Evolutionary conservation across 1,284 basidiomycete genomes (phyloP).

Genomic region (Taiwanofungus camphoratus): DNA sequence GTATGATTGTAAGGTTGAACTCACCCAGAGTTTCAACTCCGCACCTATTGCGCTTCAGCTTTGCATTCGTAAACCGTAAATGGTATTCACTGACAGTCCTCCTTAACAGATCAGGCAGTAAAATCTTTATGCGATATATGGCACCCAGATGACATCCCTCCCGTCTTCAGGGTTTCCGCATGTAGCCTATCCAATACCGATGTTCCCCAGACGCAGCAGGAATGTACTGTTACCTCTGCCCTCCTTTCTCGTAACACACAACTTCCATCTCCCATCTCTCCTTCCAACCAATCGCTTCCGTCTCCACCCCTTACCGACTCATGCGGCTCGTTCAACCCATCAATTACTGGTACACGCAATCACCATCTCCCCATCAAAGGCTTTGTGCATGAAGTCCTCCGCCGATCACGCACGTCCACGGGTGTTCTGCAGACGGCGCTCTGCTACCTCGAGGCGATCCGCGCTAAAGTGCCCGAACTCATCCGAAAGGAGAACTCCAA

Average conservation of each 20-base stretch:
- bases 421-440: conserved; percentile 72
- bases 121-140: conserved; percentile 70
- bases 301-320: conserved; percentile 16
- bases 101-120: conserved; percentile 66
- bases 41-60: too few species aligned
- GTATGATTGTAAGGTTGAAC: background rate
- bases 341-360: conserved; percentile 16
- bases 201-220: conserved; percentile 9
- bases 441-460: conserved; percentile 73
- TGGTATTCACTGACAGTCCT: too few species aligned
- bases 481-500: conserved; percentile 42
- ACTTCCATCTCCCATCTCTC: conserved; percentile 43
- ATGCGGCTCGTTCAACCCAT: conserved; percentile 15
- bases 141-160: conserved; percentile 65
- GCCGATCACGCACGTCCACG: conserved; percentile 70
- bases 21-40: too few species aligned
- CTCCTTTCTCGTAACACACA: conserved; percentile 34
- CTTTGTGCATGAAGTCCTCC: conserved; percentile 74
- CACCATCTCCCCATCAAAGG: conserved; percentile 52
- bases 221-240: conserved; percentile 16
- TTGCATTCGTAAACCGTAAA: too few species aligned
- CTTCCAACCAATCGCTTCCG: conserved; percentile 33
- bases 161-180: conserved; percentile 34
- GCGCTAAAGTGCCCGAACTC: conserved; percentile 57
- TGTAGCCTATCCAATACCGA: background rate